phyloP scores from a whole-genome alignment of 108 stramenopile species.

The Ochromonas danica region DNA sequence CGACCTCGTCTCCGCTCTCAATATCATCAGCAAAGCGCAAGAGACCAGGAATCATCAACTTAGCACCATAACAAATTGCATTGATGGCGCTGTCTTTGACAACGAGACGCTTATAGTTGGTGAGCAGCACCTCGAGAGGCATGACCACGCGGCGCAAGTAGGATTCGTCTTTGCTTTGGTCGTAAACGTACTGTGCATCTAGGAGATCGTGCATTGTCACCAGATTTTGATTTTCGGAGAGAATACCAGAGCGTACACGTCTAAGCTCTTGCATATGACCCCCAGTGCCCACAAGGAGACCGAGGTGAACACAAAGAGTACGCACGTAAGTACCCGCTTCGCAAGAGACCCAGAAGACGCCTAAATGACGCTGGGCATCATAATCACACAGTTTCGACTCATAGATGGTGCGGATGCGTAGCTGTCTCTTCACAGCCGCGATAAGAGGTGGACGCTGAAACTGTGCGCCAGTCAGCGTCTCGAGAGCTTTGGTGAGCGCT shows the following conservation, averaged over 20 bases:
- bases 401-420: slow-evolving; percentile 97
- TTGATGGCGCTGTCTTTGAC: slow-evolving; percentile 99
- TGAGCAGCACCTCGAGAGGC: slow-evolving; percentile 93
- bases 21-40: slow-evolving; percentile 96
- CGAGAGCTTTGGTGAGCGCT: slow-evolving; percentile 79
- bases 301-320: slow-evolving; percentile 97
- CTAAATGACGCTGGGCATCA: slow-evolving; percentile 89
- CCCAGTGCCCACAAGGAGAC: slow-evolving; percentile 89
- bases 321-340: slow-evolving; percentile 99
- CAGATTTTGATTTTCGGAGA: slow-evolving; percentile 81
- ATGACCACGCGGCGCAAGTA: slow-evolving; percentile 94
- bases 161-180: slow-evolving; percentile 95
- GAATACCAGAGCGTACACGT: slow-evolving; percentile 87
- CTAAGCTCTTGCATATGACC: slow-evolving; percentile 99
- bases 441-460: slow-evolving; percentile 99
- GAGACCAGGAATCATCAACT: slow-evolving; percentile 92
- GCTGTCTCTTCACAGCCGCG: slow-evolving; percentile 97
- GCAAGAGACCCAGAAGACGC: slow-evolving; percentile 87
- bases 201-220: slow-evolving; percentile 99
- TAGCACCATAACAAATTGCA: slow-evolving; percentile 99
- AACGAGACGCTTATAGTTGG: slow-evolving; percentile 94
- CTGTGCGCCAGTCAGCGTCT: slow-evolving; percentile 92
- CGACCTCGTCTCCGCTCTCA: slow-evolving; percentile 93
- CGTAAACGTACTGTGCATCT: slow-evolving; percentile 98
- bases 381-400: slow-evolving; percentile 91